Conservation (phyloP, 2,329 filamentous ascomycete genomes). For the Xylariaceae sp. region DNA sequence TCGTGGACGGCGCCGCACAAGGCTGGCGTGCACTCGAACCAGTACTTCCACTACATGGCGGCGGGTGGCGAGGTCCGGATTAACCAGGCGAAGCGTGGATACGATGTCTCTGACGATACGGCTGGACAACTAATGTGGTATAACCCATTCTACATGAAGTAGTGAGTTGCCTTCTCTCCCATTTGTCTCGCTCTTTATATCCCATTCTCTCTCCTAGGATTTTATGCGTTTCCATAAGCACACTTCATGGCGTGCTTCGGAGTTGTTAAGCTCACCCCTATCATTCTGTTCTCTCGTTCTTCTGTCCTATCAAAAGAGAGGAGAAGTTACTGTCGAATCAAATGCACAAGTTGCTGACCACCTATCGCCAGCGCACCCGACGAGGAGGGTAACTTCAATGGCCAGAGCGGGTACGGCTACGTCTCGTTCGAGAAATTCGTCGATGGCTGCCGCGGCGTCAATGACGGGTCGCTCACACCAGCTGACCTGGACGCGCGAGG, state of each 20-base stretch:
- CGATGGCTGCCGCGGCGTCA: constrained; percentile 74
- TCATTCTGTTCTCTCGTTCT: not conserved
- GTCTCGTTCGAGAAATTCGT: constrained; percentile 95
- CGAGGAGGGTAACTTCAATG: constrained; percentile 89
- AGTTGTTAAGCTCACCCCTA: not conserved
- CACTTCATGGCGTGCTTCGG: too few species aligned
- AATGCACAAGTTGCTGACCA: not conserved
- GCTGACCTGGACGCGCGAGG: constrained; percentile 74
- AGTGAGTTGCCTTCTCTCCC: constrained; percentile 34
- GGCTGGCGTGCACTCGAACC: constrained; percentile 92
- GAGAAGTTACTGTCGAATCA: not conserved
- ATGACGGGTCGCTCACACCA: constrained; percentile 65
- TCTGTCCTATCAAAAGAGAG: not conserved
- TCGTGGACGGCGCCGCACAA: constrained; percentile 92
- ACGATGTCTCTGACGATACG: constrained; percentile 84
- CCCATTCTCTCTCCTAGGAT: too few species aligned
- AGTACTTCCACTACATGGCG: constrained; percentile 94
- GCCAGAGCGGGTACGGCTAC: constrained; percentile 89
- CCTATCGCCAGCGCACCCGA: constrained; percentile 57
- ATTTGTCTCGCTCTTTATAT: not conserved
- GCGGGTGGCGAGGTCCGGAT: constrained; percentile 78
- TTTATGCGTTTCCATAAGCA: too few species aligned
- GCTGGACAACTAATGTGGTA: constrained; percentile 71
- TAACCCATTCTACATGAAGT: constrained; percentile 95
- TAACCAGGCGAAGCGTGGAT: constrained; percentile 90